Percentiles rank a stretch among this genome's conserved stretches.
phyloP scores from a whole-genome alignment of 2,329 filamentous ascomycete genomes.

The Saccharata proteae region DNA sequence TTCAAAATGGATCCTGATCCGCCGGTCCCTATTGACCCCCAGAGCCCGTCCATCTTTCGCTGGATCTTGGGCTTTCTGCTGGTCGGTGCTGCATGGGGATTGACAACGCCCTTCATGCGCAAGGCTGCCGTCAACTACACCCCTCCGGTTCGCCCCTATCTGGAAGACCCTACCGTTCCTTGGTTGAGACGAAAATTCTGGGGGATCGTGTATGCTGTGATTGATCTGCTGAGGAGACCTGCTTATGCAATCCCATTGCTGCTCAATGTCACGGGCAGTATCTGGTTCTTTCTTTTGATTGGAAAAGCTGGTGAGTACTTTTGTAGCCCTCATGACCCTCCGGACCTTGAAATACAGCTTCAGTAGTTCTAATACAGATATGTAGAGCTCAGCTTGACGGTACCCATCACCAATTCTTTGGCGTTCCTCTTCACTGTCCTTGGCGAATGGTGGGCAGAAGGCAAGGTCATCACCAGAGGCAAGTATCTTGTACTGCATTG shows the following conservation, averaged over 20 bases:
- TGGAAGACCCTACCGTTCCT: constrained; percentile 22
- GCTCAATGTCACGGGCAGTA: constrained; percentile 79
- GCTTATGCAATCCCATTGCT: constrained; percentile 75
- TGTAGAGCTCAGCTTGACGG: constrained; percentile 77
- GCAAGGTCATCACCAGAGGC: constrained; percentile 79
- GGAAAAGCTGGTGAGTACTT: constrained; percentile 67
- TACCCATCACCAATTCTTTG: constrained; percentile 87
- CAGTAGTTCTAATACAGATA: not conserved
- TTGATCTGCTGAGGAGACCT: constrained; percentile 69
- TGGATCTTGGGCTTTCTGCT: constrained; percentile 83
- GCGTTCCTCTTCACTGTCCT: constrained; percentile 94
- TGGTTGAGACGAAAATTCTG: constrained; percentile 52
- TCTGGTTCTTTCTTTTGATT: constrained; percentile 95
- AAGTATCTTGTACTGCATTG: constrained; percentile 20
- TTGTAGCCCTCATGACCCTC: no score
- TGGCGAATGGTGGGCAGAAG: constrained; percentile 89
- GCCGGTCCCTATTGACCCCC: constrained; percentile 3
- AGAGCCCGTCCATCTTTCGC: constrained; percentile 51
- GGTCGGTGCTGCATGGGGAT: constrained; percentile 84
- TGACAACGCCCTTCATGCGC: constrained; percentile 83
- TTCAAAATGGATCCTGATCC: constrained; percentile 3
- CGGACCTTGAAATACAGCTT: not conserved
- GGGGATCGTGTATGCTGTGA: constrained; percentile 58
- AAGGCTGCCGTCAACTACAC: constrained; percentile 67
- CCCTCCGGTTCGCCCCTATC: constrained; percentile 29